A percentile compares a stretch with the other conserved stretches of the same genome.
These are phyloP conservation scores for Basidiobolus meristosporus DNA, from an alignment of 371 early-diverging fungal species.

Conservation along the genomic window DNA sequence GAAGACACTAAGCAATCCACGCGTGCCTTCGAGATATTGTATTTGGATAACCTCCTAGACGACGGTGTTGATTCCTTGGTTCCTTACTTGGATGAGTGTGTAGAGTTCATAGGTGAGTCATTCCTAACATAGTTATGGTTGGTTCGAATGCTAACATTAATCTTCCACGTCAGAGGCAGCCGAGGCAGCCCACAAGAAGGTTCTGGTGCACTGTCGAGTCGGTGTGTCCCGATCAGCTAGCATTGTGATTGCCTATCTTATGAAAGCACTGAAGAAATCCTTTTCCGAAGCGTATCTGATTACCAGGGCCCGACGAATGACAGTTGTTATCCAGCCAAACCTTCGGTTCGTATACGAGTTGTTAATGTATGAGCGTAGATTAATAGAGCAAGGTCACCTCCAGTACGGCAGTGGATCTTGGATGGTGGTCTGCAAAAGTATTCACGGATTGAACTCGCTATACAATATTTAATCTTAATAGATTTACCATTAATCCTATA, in stretches of 20 bases:
- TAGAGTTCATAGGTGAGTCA: slow-evolving; percentile 30
- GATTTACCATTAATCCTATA: too few relatives aligned
- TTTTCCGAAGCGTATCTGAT: slow-evolving; percentile 33
- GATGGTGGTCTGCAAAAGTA: too few relatives aligned
- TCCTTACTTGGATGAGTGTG: slow-evolving; percentile 19
- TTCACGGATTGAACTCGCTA: too few relatives aligned
- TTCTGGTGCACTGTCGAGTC: slow-evolving; percentile 40
- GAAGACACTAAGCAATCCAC: slow-evolving; percentile 23
- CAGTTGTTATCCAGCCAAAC: slow-evolving; percentile 52
- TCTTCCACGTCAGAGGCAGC: slow-evolving; percentile 5
- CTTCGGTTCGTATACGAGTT: slow-evolving; percentile 45
- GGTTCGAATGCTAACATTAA: background rate
- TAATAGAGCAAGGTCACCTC: too few relatives aligned
- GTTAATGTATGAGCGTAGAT: slow-evolving; percentile 29
- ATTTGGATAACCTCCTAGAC: slow-evolving; percentile 36
- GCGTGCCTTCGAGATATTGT: slow-evolving; percentile 9
- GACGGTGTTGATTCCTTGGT: slow-evolving; percentile 40
- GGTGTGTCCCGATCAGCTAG: slow-evolving; percentile 47
- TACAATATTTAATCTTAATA: too few relatives aligned
- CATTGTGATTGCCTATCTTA: slow-evolving; percentile 39
- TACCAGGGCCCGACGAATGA: slow-evolving; percentile 37
- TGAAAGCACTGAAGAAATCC: slow-evolving; percentile 23
- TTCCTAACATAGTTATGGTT: background rate
- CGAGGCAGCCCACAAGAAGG: slow-evolving; percentile 5
- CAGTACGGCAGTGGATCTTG: too few relatives aligned